phyloP scores from a whole-genome alignment of 1,284 basidiomycete genomes.

The Marasmius fiardii region DNA sequence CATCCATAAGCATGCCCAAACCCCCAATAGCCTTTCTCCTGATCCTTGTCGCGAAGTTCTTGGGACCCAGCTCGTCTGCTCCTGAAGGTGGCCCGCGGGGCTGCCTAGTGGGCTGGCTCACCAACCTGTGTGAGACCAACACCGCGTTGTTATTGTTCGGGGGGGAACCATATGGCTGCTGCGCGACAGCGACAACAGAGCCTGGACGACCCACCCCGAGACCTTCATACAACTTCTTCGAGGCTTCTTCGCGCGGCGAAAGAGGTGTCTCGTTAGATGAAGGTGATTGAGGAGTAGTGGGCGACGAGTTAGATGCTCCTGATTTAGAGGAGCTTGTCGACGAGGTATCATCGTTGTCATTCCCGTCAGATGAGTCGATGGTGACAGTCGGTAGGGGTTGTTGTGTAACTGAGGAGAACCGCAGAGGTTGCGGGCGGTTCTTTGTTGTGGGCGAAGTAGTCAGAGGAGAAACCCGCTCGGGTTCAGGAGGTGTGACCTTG shows the following conservation, averaged over 20 bases:
- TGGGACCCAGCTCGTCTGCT: conserved; percentile 81
- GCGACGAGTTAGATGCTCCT: conserved; percentile 52
- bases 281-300: conserved; percentile 70
- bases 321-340: conserved; percentile 52
- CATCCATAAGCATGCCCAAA: conserved; percentile 67
- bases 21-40: conserved; percentile 79
- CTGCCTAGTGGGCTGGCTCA: conserved; percentile 74
- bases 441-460: conserved; percentile 22
- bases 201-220: conserved; percentile 69
- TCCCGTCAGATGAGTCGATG: conserved; percentile 46
- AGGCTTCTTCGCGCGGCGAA: conserved; percentile 75
- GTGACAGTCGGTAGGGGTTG: conserved; percentile 57
- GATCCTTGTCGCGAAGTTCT: conserved; percentile 85
- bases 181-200: conserved; percentile 28
- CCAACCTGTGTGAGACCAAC: conserved; percentile 47
- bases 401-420: conserved; percentile 52
- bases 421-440: conserved; percentile 64
- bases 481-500: conserved; percentile 68
- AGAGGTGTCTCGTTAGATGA: conserved; percentile 60
- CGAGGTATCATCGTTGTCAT: conserved; percentile 58
- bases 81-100: conserved; percentile 84
- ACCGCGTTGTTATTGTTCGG: conserved; percentile 17
- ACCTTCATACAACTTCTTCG: conserved; percentile 81
- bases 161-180: conserved; percentile 8
- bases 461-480: conserved; percentile 50